phyloP scores from a whole-genome alignment of 2,329 filamentous ascomycete genomes.

The Blastomyces gilchristii region DNA sequence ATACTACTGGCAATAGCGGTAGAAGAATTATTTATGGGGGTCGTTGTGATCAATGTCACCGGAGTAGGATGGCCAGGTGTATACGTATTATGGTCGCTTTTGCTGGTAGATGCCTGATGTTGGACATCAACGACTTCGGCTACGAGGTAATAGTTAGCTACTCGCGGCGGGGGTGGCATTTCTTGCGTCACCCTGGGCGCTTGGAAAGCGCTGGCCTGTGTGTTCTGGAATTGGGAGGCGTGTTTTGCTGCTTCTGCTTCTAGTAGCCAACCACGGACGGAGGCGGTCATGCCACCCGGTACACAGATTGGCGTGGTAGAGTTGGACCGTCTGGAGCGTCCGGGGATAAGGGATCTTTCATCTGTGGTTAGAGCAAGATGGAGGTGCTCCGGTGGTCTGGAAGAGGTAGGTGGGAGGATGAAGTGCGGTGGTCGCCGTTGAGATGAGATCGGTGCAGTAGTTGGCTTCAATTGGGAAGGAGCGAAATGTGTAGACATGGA shows the following conservation, averaged over 20 bases:
- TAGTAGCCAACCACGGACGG: constrained; percentile 34
- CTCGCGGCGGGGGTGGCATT: background rate
- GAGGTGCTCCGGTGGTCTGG: constrained; percentile 19
- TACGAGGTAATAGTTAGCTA: constrained; percentile 7
- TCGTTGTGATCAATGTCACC: constrained; percentile 4
- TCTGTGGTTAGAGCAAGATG: constrained; percentile 15
- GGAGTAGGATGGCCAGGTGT: constrained; percentile 12
- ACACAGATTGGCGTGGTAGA: constrained; percentile 20
- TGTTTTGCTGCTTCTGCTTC: constrained; percentile 27
- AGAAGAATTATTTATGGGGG: background rate
- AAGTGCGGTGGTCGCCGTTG: constrained; percentile 28
- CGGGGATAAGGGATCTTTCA: constrained; percentile 20
- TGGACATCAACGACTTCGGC: constrained; percentile 1
- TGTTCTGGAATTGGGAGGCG: constrained; percentile 4
- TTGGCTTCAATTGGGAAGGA: constrained; percentile 1
- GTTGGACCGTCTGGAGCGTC: constrained; percentile 22
- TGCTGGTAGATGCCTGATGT: background rate
- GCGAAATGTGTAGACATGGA: background rate
- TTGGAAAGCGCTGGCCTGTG: background rate
- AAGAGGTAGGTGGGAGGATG: constrained; percentile 30
- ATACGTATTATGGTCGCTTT: background rate
- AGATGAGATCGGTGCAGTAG: constrained; percentile 5
- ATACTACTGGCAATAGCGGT: background rate
- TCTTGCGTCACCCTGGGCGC: background rate
- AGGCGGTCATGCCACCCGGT: constrained; percentile 32